Conservation (phyloP, 148 eudicot genomes). For the Nyssa sinensis region DNA sequence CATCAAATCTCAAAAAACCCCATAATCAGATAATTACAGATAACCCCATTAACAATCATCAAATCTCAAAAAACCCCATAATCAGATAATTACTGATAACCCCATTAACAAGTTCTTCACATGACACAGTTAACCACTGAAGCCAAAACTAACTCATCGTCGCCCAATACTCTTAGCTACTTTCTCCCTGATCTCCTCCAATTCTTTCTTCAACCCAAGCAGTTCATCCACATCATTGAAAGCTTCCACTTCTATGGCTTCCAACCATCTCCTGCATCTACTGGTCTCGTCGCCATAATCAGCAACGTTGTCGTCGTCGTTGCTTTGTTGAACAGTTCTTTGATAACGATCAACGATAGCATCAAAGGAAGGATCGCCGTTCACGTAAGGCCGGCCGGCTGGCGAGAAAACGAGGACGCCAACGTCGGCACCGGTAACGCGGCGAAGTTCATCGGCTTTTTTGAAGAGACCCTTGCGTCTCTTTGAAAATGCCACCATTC, state of each 20-base stretch:
- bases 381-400: background rate
- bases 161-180: background rate
- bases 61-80: too few relatives aligned
- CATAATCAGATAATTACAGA: too few relatives aligned
- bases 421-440: background rate
- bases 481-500: slow-evolving; percentile 15
- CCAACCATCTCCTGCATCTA: background rate
- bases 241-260: background rate
- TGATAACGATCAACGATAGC: background rate
- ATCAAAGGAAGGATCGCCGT: slow-evolving; percentile 10
- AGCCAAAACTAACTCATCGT: background rate
- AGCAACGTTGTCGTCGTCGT: background rate
- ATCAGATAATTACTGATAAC: too few relatives aligned
- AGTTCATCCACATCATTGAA: background rate
- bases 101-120: too few relatives aligned
- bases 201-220: background rate
- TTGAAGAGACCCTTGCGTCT: slow-evolving; percentile 17
- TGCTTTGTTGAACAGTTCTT: too few relatives aligned
- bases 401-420: slow-evolving; percentile 10
- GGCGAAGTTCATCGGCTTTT: background rate
- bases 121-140: too few relatives aligned
- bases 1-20: too few relatives aligned
- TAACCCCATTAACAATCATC: too few relatives aligned
- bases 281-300: too few relatives aligned
- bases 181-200: background rate